Evolutionary conservation across 2,329 filamentous ascomycete species (phyloP).

Genomic region (Phyllosticta capitalensis): DNA sequence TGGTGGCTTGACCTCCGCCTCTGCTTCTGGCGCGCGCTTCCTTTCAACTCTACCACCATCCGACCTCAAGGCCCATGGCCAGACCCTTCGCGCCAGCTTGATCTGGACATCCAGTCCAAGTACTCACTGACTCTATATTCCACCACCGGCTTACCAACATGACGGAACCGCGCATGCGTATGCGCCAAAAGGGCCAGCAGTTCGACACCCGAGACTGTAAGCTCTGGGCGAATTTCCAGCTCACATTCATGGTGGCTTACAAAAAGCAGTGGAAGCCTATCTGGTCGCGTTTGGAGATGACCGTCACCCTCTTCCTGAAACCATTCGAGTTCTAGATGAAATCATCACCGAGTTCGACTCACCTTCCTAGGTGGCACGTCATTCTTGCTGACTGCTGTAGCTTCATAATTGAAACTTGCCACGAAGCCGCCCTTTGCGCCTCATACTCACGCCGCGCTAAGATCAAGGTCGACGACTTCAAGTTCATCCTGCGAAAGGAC

Average conservation of each 20-base stretch:
- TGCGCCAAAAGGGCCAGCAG: slow-evolving; percentile 38
- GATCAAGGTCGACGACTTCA: slow-evolving; percentile 97
- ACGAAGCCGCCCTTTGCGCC: slow-evolving; percentile 77
- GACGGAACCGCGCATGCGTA: slow-evolving; percentile 40
- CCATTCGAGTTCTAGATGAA: slow-evolving; percentile 81
- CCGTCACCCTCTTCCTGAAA: slow-evolving; percentile 67
- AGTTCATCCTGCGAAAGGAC: slow-evolving; percentile 83
- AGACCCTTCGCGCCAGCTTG: not conserved
- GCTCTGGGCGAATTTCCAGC: slow-evolving; percentile 11
- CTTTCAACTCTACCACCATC: not conserved
- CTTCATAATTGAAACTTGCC: slow-evolving; percentile 89
- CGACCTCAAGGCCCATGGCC: not conserved
- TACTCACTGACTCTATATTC: not conserved
- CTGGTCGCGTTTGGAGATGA: slow-evolving; percentile 76
- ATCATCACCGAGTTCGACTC: slow-evolving; percentile 65
- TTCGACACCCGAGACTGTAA: slow-evolving; percentile 35
- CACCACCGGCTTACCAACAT: slow-evolving; percentile 19
- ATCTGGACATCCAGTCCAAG: too few species aligned
- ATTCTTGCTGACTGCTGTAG: slow-evolving; percentile 11
- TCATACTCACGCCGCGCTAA: slow-evolving; percentile 85
- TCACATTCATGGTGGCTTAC: slow-evolving; percentile 6
- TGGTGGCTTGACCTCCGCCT: not conserved
- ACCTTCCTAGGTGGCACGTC: not conserved
- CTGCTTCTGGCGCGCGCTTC: not conserved
- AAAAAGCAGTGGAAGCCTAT: slow-evolving; percentile 55